A percentile compares a stretch with the other conserved stretches of the same genome.
These are phyloP conservation scores for Collybia nuda DNA, from an alignment of 768 basidiomycete species.

Conservation along the genomic window DNA sequence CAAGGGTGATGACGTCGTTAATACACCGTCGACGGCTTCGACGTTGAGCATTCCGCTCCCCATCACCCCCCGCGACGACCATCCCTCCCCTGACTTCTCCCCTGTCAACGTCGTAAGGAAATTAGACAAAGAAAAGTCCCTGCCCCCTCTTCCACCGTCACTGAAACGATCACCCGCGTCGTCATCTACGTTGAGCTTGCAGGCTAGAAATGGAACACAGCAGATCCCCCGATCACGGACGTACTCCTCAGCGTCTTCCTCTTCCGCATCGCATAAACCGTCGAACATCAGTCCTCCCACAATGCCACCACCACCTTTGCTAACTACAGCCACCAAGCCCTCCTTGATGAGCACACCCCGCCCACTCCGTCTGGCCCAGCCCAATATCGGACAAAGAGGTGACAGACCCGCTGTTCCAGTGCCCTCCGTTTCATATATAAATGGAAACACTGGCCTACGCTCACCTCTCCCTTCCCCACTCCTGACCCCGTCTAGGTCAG, in stretches of 20 bases:
- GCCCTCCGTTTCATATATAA: slow-evolving; percentile 19
- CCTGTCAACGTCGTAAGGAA: slow-evolving; percentile 5
- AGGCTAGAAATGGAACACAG: too few relatives aligned
- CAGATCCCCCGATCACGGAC: neutral
- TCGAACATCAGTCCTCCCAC: neutral
- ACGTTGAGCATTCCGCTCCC: slow-evolving; percentile 34
- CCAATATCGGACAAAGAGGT: slow-evolving; percentile 17
- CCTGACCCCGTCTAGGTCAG: slow-evolving; percentile 8
- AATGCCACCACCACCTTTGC: neutral
- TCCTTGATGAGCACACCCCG: slow-evolving; percentile 10
- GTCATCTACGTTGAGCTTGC: slow-evolving; percentile 3
- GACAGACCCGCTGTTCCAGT: slow-evolving; percentile 36
- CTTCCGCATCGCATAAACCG: neutral
- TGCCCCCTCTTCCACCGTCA: slow-evolving; percentile 31
- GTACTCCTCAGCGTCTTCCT: neutral
- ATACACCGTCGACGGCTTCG: slow-evolving; percentile 31
- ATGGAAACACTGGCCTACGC: slow-evolving; percentile 4
- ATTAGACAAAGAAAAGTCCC: slow-evolving; percentile 33
- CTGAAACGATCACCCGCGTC: slow-evolving; percentile 4
- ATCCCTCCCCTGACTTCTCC: neutral
- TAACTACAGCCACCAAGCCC: neutral
- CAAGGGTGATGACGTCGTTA: neutral
- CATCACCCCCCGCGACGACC: slow-evolving; percentile 29
- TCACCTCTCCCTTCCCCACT: slow-evolving; percentile 17
- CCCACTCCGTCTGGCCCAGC: slow-evolving; percentile 8